Base-by-base conservation (phyloP, 2,329 filamentous ascomycete genomes). In the Helotiales sp. region DNA sequence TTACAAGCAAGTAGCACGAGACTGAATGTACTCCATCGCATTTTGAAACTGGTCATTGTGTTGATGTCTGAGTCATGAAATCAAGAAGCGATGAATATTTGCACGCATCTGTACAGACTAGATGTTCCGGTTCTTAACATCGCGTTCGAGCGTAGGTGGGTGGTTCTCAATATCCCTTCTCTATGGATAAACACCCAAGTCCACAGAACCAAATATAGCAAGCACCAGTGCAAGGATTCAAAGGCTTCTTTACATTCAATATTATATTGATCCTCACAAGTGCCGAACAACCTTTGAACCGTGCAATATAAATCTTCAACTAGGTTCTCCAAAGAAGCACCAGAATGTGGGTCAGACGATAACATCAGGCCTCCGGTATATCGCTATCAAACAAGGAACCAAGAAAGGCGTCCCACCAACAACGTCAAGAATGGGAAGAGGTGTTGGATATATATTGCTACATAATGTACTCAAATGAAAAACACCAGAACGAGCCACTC, bases 1-100 rank as follows among this genome's bases (percentile, higher is more conserved):
- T 54, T 57, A 12, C 27, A 52, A 22, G 53, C 54, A 27, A 53
- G 33, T 3, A 60, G 52, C 46, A 27, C 55, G 22, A 64, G 17
- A n/a, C 44, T 9, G 9, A 31, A 13, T 1, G 40, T 25, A 3
- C 2, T 34, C 57, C 53, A 57, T 54, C 50, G 54, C 57, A 59
- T 59, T 29, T 40, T 57, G 30, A 49, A 52, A 48, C 31, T 9
- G 31, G 31, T 34, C 31, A 34, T n/a, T n/a, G n/a, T n/a, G n/a
- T n/a, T n/a, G n/a, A n/a, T n/a, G n/a, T n/a, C n/a, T n/a, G n/a
- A n/a, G n/a, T n/a, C n/a, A n/a, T n/a, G n/a, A n/a, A n/a, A n/a
- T n/a, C n/a, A n/a, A 19, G 27, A 44, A 15, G 9, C 19, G 19
- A 25, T 25, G 22, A 24, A 24, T 25, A 44, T 15, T 5, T n/a